Evolutionary conservation across 1,139 yeast genomes (phyloP), one percentile per base, ranked within the genome.

Genomic region (Candida neerlandica): DNA sequence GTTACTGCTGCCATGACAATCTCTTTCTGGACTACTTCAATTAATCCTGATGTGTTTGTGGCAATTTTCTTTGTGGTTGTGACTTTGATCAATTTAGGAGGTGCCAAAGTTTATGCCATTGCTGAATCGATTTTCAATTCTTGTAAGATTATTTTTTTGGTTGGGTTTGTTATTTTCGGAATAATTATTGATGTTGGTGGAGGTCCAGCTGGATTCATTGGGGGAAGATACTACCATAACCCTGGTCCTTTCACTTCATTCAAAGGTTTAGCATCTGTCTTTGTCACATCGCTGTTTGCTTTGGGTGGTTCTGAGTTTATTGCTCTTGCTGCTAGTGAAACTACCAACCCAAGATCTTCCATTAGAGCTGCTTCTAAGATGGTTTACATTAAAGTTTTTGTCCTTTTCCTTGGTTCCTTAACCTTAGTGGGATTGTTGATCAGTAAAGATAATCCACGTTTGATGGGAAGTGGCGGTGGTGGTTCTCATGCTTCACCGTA

Each of bases 1-100:
- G 76, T 71, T 29, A 70, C 76, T 29, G 75, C 75, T 7, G 62
- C 75, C 2, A 68, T 71, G 49, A 70, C 75, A 9, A 66, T 71
- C 19, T 58, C 59, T 26, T 69, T 60, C 46, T 69, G 74, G 74
- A 59, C 63, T 35, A 56, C 59, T 3, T 46, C 57, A 1, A 58
- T 66, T 1, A 66, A 67, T 43, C 65, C 71, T 11, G 72, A 67
- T 47, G 68, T 62, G 12, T 68, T 65, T 58, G 73, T 68, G 6
- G 63, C 67, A 4, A 61, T 69, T 10, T 69, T 69, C 51, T 67
- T 68, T 55, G 51, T 63, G 2, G 50, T 66, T 14, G 65, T 69
- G 48, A 57, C 68, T 42, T 58, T 54, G 14, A 64, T 69, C 32
- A 69, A 69, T 52, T 53, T 69, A 32, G 66, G 67, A 50, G 73